phyloP scores from a whole-genome alignment of 2,329 filamentous ascomycete genomes.

The Botrytis fabae region DNA sequence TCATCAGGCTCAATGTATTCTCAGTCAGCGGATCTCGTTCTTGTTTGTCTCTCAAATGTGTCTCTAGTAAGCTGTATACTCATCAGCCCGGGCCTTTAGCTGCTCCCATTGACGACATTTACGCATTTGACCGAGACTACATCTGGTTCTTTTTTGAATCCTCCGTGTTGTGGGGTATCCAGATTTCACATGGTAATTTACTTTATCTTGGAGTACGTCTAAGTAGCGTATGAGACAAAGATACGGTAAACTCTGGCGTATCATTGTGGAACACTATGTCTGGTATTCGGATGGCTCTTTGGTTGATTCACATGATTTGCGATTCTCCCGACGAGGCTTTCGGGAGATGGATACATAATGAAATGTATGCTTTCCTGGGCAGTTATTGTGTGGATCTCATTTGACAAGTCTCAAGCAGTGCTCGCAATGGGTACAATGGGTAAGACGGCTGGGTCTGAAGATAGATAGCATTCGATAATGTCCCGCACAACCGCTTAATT shows the following conservation, averaged over 20 bases:
- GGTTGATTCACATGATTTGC: not conserved
- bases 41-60: not conserved
- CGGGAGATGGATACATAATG: not conserved
- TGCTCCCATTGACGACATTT: not conserved
- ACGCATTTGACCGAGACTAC: not conserved
- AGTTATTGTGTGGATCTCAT: not conserved
- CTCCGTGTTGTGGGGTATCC: not conserved
- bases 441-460: no score
- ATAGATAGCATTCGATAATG: no score
- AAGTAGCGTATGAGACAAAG: not conserved
- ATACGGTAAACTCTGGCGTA: not conserved
- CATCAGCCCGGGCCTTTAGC: not conserved
- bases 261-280: not conserved
- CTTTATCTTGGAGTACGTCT: not conserved
- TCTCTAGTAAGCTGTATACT: not conserved
- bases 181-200: not conserved
- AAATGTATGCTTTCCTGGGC: slow-evolving; percentile 7
- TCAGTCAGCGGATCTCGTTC: not conserved
- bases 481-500: not conserved
- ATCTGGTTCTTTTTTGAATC: not conserved
- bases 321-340: not conserved
- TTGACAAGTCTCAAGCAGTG: not conserved
- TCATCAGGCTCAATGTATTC: not conserved
- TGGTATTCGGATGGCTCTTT: not conserved
- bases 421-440: not conserved